A percentile compares a stretch with the other conserved stretches of the same genome.
Evolutionary conservation across 1,139 yeast genomes (phyloP).

Genomic region (Sugiyamaella grinbergsii): DNA sequence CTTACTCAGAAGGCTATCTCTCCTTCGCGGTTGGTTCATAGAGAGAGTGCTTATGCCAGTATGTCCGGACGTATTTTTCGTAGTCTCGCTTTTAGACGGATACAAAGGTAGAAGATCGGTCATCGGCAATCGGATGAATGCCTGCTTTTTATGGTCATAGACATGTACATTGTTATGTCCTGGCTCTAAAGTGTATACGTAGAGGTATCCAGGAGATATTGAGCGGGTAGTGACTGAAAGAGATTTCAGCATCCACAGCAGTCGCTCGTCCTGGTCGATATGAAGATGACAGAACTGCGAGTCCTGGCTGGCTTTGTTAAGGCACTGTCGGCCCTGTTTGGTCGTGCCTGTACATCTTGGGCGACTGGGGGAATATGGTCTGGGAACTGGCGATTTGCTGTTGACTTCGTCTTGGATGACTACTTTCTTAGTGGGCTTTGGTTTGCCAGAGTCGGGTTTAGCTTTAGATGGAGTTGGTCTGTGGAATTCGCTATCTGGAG

Average conservation of each 20-base stretch:
- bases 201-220: constrained; percentile 35
- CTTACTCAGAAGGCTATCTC: neutral
- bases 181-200: constrained; percentile 35
- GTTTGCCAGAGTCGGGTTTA: no score
- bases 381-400: neutral
- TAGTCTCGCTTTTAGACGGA: neutral
- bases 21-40: neutral
- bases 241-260: constrained; percentile 24
- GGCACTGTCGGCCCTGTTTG: constrained; percentile 27
- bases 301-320: constrained; percentile 16
- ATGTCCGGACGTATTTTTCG: neutral
- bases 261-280: constrained; percentile 20
- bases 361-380: neutral
- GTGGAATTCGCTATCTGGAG: no score
- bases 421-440: neutral
- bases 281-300: constrained; percentile 29
- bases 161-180: constrained; percentile 34
- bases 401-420: neutral
- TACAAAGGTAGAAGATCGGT: neutral
- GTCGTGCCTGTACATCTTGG: constrained; percentile 33
- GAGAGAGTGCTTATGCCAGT: neutral
- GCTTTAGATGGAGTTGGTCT: no score
- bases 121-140: constrained; percentile 9
- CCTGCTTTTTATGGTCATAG: constrained; percentile 26
- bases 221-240: constrained; percentile 23